phyloP scores from a whole-genome alignment of 495 filamentous ascomycete genomes.

The Trichoderma orchidacearum region DNA sequence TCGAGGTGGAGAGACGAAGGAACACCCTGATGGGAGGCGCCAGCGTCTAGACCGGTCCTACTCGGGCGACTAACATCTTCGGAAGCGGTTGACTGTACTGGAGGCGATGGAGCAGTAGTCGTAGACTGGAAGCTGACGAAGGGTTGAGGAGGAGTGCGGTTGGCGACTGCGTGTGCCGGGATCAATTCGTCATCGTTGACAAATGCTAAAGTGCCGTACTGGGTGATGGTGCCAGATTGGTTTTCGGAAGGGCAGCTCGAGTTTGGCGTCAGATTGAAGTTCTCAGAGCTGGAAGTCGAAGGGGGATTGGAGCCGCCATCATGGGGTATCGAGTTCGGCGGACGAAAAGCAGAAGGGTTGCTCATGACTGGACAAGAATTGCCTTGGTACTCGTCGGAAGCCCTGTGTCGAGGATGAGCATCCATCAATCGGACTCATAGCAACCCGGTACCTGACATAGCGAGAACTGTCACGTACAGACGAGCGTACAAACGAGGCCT shows the following conservation, averaged over 20 bases:
- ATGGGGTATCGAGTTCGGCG: neutral
- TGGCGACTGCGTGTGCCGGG: neutral
- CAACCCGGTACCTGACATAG: neutral
- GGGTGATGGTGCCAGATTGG: neutral
- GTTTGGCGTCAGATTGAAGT: neutral
- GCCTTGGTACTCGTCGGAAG: neutral
- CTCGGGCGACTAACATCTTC: neutral
- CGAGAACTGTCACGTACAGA: neutral
- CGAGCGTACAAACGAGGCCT: neutral
- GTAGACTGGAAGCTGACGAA: neutral
- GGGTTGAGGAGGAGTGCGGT: neutral
- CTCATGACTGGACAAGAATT: neutral
- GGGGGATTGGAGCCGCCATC: neutral
- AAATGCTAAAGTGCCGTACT: neutral
- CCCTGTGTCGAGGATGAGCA: neutral
- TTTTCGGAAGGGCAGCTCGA: neutral
- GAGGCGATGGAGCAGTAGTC: neutral
- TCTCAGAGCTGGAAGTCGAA: neutral
- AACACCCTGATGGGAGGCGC: neutral
- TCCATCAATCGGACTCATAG: neutral
- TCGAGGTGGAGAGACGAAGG: conserved; percentile 13
- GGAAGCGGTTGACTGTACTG: neutral
- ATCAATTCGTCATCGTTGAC: neutral
- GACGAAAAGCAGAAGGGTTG: neutral
- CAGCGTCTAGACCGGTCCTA: neutral